A percentile compares a stretch with the other conserved stretches of the same genome.
Evolutionary conservation across 1,284 basidiomycete species (phyloP).

Genomic region (Coniferiporia sulphurascens): DNA sequence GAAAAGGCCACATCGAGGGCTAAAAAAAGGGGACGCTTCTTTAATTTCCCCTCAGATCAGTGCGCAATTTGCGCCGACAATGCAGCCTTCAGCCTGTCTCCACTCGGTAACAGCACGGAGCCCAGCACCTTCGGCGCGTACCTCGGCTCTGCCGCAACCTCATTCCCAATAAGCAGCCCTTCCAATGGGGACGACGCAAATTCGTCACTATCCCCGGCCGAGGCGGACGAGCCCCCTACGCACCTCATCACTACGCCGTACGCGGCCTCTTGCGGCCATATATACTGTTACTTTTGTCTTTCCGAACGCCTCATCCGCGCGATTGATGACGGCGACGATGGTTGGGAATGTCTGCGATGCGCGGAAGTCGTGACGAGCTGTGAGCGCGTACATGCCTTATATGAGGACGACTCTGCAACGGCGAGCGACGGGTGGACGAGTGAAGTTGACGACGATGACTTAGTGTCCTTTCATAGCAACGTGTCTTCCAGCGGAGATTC

Average conservation of each 20-base stretch:
- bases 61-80: constrained; percentile 80
- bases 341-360: constrained; percentile 83
- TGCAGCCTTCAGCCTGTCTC: constrained; percentile 53
- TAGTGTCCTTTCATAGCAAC: constrained; percentile 16
- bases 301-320: constrained; percentile 73
- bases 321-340: constrained; percentile 57
- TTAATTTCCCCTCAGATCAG: constrained; percentile 57
- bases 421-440: constrained; percentile 17
- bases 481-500: constrained; percentile 6
- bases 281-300: constrained; percentile 87
- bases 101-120: constrained; percentile 48
- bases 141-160: constrained; percentile 18
- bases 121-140: constrained; percentile 28
- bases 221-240: constrained; percentile 41
- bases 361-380: constrained; percentile 51
- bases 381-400: constrained; percentile 37
- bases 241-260: constrained; percentile 71
- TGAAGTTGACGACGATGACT: constrained; percentile 16
- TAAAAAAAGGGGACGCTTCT: constrained; percentile 50
- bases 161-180: constrained; percentile 20
- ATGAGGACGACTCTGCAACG: constrained; percentile 9
- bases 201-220: constrained; percentile 19
- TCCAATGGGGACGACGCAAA: not conserved
- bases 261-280: constrained; percentile 70
- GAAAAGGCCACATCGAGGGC: constrained; percentile 24